Conservation (phyloP, 768 basidiomycete genomes). For the Suillus fuscotomentosus region DNA sequence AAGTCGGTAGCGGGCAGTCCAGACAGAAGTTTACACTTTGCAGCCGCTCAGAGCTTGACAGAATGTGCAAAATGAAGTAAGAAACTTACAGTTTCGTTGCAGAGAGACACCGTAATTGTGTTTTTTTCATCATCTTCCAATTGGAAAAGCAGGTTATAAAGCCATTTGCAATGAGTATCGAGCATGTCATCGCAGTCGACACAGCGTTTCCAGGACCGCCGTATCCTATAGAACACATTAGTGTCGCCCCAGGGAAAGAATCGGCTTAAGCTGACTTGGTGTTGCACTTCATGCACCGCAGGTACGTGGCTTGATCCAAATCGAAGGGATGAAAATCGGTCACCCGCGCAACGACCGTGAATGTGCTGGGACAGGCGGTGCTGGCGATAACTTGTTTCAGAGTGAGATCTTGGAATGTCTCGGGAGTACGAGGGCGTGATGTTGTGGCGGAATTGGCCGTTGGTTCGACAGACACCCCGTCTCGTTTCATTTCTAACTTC, state of each 20-base stretch:
- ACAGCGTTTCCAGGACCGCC: constrained; percentile 42
- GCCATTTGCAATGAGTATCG: constrained; percentile 45
- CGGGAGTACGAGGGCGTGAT: constrained; percentile 8
- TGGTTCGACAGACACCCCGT: constrained; percentile 3
- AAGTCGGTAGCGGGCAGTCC: constrained; percentile 37
- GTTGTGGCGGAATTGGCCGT: not conserved
- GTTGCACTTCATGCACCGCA: constrained; percentile 53
- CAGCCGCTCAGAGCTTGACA: not conserved
- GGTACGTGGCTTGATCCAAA: constrained; percentile 45
- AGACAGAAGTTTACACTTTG: not conserved
- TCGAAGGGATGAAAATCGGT: constrained; percentile 56
- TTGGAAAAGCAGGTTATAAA: constrained; percentile 48
- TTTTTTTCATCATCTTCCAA: constrained; percentile 49
- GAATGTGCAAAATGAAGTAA: not conserved
- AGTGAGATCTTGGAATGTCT: constrained; percentile 16
- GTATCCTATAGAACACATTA: constrained; percentile 37
- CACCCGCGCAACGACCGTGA: constrained; percentile 46
- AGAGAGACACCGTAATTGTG: constrained; percentile 46
- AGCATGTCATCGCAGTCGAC: constrained; percentile 52
- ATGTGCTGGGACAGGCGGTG: constrained; percentile 35
- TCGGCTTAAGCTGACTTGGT: constrained; percentile 38
- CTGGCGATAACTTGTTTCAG: constrained; percentile 37
- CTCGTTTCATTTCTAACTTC: constrained; percentile 22
- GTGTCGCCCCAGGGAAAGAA: not conserved
- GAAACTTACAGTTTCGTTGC: constrained; percentile 41